Base-by-base conservation (phyloP, 2,329 filamentous ascomycete genomes). In the Geosmithia flava region DNA sequence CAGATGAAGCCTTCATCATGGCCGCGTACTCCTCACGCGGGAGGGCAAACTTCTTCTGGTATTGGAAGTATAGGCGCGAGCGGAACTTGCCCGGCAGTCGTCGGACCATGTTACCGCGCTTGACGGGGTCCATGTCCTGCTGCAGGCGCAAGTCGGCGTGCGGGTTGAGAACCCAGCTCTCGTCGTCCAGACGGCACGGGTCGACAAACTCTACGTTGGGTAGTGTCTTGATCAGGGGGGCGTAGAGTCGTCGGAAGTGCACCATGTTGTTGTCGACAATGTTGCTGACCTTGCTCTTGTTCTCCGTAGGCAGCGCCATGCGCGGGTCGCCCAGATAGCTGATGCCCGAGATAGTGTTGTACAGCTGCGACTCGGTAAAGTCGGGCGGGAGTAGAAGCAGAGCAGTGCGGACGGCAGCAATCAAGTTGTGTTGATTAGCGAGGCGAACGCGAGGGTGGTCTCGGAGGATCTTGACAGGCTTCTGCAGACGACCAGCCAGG, bases 301-400 rank as follows among this genome's bases (percentile, higher is more conserved):
- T 87, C 64, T 98, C 93, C 1, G 87, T 87, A 2, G 87, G 85
- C 42, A 96, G 75, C 2, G 81, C 73, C 93, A 98, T 98, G 53
- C 93, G 86, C n/a, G 90, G 88, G 60, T 98, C 93, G 33, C 93
- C 93, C 55, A 95, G 80, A 63, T 98, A 98, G 59, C 87, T 95
- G 54, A 98, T 83, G 20, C 87, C 85, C 1, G 93, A 85, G 52
- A 98, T 96, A 19, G 88, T 93, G 55, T 80, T 84, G 66, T 96
- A 98, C 1, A 98, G 72, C 55, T 96, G 76, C 51, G 81, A 79
- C 60, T 98, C 93, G 23, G 84, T 90, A 63, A 98, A 98, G 2
- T 76, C 72, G 1, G 83, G 78, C 0, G 90, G 90, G 1, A 98
- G 75, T 20, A 98, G 78, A 1, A 98, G 75, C 1, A 98, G 76